Conservation (phyloP, 371 early-diverging fungal species). For the Capillidium heterosporum region DNA sequence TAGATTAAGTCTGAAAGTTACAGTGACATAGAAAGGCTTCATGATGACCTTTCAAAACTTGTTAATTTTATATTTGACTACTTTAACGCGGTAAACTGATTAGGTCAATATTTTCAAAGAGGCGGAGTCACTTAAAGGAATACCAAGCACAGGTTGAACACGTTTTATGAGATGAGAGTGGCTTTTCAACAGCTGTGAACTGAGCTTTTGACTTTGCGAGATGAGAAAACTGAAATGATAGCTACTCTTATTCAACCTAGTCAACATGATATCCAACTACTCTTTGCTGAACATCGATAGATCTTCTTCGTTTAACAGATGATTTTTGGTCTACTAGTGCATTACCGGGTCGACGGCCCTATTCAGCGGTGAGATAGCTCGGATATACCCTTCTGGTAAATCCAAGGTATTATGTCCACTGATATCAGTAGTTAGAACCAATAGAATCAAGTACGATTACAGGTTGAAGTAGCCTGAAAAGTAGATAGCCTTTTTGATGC, state of each 20-base stretch:
- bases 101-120: background rate
- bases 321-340: constrained; percentile 81
- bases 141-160: background rate
- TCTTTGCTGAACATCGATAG: constrained; percentile 4
- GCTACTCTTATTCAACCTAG: background rate
- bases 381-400: constrained; percentile 58
- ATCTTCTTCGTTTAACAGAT: constrained; percentile 15
- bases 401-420: constrained; percentile 58
- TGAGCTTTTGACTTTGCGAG: background rate
- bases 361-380: constrained; percentile 76
- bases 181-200: background rate
- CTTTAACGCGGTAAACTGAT: background rate
- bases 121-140: too few relatives aligned
- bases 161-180: background rate
- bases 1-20: background rate
- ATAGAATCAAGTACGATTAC: constrained; percentile 28
- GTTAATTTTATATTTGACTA: background rate
- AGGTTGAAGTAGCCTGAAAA: constrained; percentile 20
- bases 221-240: background rate
- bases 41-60: background rate
- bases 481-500: constrained; percentile 28
- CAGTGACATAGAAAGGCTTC: background rate
- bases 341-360: constrained; percentile 63
- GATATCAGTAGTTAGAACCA: constrained; percentile 18
- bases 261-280: background rate